Evolutionary conservation across 2,329 filamentous ascomycete genomes (phyloP).

Genomic region (Niveomyces coronatus): DNA sequence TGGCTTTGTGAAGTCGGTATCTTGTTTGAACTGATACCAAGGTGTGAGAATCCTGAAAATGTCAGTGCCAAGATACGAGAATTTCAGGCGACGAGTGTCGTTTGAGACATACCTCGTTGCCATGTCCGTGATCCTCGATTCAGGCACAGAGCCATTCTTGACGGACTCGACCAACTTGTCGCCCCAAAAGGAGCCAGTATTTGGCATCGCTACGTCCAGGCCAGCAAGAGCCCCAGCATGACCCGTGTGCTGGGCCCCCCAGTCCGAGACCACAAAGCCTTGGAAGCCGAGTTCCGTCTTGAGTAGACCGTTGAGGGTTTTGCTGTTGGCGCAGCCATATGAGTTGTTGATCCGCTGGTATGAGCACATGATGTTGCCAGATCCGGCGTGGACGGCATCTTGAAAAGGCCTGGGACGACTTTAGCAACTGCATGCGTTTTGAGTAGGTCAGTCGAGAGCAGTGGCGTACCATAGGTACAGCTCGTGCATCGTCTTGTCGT

Average conservation of each 20-base stretch:
- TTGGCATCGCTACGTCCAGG: slow-evolving; percentile 63
- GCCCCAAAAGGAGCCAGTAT: slow-evolving; percentile 29
- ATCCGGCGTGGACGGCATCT: slow-evolving; percentile 54
- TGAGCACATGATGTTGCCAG: slow-evolving; percentile 48
- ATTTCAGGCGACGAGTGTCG: too few species aligned
- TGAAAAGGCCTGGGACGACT: slow-evolving; percentile 48
- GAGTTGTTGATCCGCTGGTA: slow-evolving; percentile 65
- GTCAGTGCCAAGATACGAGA: not conserved
- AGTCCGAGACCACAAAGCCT: slow-evolving; percentile 60
- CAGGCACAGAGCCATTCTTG: slow-evolving; percentile 46
- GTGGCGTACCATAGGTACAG: slow-evolving; percentile 49
- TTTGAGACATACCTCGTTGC: slow-evolving; percentile 29
- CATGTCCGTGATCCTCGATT: slow-evolving; percentile 51
- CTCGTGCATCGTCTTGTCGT: slow-evolving; percentile 51
- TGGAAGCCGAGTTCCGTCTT: slow-evolving; percentile 52
- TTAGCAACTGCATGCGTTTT: too few species aligned
- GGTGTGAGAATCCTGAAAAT: slow-evolving; percentile 33
- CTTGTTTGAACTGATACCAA: slow-evolving; percentile 47
- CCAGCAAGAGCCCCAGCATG: slow-evolving; percentile 53
- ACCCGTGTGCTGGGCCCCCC: slow-evolving; percentile 55
- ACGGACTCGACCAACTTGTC: slow-evolving; percentile 49
- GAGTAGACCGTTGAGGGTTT: slow-evolving; percentile 55
- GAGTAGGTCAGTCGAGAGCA: not conserved
- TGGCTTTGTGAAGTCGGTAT: slow-evolving; percentile 33
- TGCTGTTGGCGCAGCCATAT: slow-evolving; percentile 60